Base-by-base conservation (phyloP, 1,284 basidiomycete genomes). In the Puccinia hordei region DNA sequence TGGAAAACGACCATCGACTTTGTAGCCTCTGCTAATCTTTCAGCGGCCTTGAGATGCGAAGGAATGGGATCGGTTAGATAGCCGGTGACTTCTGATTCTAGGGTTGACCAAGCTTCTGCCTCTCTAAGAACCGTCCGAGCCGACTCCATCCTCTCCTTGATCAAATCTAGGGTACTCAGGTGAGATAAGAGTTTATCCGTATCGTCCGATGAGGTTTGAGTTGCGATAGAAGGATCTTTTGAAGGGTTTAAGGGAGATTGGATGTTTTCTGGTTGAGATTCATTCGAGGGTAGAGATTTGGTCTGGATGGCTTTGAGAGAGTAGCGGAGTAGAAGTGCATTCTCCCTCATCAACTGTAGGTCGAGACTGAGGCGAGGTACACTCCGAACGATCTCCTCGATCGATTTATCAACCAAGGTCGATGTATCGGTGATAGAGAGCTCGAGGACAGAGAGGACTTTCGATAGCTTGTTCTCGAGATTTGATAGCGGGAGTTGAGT, bases 271-370 rank as follows among this genome's bases (percentile, higher is more conserved):
- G 73, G 38, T 41, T 30, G 53, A 24, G 71, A 24, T 66, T 66
- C 74, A 35, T 68, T 68, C 12, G 46, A 68, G 22, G 83, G 82
- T 41, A 87, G 87, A 72, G 87, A 87, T 81, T 89, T 87, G 71
- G 84, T 83, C 80, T 87, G 86, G 22, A 93, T 90, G 44, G 88
- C 87, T 22, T 88, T 86, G 22, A 95, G 87, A 9, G 89, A 87
- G 30, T 86, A 87, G 82, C 92, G 91, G 24, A 97, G 88, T 1
- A 92, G 89, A 17, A 92, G 86, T 0, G 94, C 93, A 51, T 91
- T 91, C 84, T 97, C 95, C 69, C 92, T 91, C 90, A 97, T 95
- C 86, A 96, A 95, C 85, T 97, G 94, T 27, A 98, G 88, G 86
- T 97, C 95, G 85, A 96, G 97, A 0, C 91, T 91, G 65, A 98